A percentile compares a stretch with the other conserved stretches of the same genome.
Evolutionary conservation across 2,329 filamentous ascomycete genomes (phyloP).

Genomic region (Stagonosporopsis cucurbitacearum): DNA sequence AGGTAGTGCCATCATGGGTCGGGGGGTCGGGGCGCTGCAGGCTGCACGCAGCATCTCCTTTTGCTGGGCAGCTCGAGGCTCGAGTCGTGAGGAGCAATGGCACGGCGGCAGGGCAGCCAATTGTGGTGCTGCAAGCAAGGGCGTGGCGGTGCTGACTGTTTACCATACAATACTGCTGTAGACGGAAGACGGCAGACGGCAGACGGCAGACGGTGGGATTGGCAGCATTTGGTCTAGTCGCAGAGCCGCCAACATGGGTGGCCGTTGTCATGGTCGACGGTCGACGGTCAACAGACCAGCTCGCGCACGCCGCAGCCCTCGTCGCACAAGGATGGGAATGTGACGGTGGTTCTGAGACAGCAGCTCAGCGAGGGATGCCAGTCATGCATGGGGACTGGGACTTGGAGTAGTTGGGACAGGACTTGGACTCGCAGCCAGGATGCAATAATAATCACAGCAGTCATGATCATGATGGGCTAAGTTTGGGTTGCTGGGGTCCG

Average conservation of each 20-base stretch:
- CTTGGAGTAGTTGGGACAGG: no score
- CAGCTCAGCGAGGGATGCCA: constrained; percentile 17
- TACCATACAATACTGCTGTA: no score
- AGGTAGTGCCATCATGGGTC: no score
- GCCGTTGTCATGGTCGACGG: constrained; percentile 20
- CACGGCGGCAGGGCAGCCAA: constrained; percentile 2
- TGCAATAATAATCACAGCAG: neutral
- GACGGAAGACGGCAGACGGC: neutral
- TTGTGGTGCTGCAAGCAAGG: neutral
- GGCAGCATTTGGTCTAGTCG: constrained; percentile 17
- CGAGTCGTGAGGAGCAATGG: no score
- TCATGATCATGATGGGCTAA: no score
- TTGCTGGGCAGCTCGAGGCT: neutral
- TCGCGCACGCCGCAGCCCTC: constrained; percentile 20
- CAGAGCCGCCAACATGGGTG: constrained; percentile 25
- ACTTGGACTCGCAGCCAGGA: no score
- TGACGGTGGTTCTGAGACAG: constrained; percentile 20
- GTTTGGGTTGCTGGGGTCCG: constrained; percentile 6
- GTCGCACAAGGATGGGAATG: constrained; percentile 14
- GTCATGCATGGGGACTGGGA: no score
- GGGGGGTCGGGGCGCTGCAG: constrained; percentile 12
- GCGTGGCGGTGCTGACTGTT: constrained; percentile 1
- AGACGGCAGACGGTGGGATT: neutral
- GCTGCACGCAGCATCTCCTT: constrained; percentile 23
- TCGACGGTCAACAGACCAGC: no score